Evolutionary conservation across 139 green algal species (phyloP), one percentile per base, ranked within the genome.

Genomic region (Picochlorum sp.): DNA sequence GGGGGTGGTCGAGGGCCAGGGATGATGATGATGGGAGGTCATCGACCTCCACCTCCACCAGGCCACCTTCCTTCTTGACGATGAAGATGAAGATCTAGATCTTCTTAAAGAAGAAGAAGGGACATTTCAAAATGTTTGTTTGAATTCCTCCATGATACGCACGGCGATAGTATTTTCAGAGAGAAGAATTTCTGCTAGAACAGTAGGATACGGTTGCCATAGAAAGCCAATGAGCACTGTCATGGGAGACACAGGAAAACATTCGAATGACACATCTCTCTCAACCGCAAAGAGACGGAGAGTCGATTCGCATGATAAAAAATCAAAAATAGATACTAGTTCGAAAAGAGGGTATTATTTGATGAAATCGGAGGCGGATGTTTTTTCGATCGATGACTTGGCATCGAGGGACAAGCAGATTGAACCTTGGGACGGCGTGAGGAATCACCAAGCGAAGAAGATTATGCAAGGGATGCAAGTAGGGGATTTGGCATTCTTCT

Each of bases 381-480:
- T 84, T 15, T 91, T 84, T 52, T 72, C 47, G 1, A 77, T 88
- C 6, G 85, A 91, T 47, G 70, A 85, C 21, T 63, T 91, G 11
- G 62, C 52, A 1, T 34, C 21, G 3, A 58, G 63, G 47, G 45
- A 51, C 1, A 37, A 79, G 3, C 63, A 78, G 41, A 83, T 69
- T 2, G 74, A 74, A 16, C 50, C 41, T 26, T 91, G 84, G 84
- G 83, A 88, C 30, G 84, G 83, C 16, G 84, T 91, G 23, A 66
- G 85, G 16, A 89, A 83, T 60, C 66, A 69, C 15, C 68, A 81
- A 60, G 85, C 85, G 4, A 77, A 86, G 49, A 91, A 91, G 63
- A 72, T 86, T 63, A 80, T 91, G 77, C 68, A 73, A 24, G 60
- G 28, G 49, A 88, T 89, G 82, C 41, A 45, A 52, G 10, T 70